Base-by-base conservation (phyloP, 2,329 filamentous ascomycete species). In the Furcasterigmium sp. region DNA sequence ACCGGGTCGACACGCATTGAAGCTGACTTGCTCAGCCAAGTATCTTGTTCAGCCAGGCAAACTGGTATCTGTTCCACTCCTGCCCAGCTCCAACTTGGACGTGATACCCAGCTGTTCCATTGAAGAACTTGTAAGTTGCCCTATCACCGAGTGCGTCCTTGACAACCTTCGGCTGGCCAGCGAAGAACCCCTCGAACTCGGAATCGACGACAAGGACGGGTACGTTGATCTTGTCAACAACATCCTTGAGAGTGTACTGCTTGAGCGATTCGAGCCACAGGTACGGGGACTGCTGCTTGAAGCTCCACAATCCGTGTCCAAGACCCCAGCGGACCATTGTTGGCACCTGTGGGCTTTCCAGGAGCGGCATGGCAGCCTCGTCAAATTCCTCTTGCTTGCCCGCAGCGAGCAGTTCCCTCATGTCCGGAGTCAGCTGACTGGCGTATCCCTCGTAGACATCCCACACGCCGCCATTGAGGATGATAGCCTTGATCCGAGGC, bases 381-480 rank as follows among this genome's bases (percentile, higher is more conserved):
- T 61, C 56, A 20, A 60, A 50, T 6, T 44, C 25, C 1, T 42
- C 41, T 2, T 51, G 37, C 5, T 56, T 46, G 7, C 50, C 54
- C 2, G 46, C 28, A 8, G 51, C 30, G 32, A 48, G 47, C 6
- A 51, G 35, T 5, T 46, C 25, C 19, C 23, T 42, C 2, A 49
- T 39, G 4, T 25, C 41, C 29, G 30, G 39, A 8, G 50, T 45
- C n/a, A 46, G 40, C 18, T 46, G 17, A 2, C 14, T 19, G 4
- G 37, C 5, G 28, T 51, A 49, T 6, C 40, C 47, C 2, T 39
- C 30, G 5, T 53, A 55, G 7, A 53, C 40, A 42, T 63, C 55
- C 46, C 53, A 66, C 3, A 72, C 44, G 3, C 66, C 69, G 47
- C 69, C 68, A 20, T 68, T 55, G 26, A 60, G 55, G 38, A 70